Evolutionary conservation across 1,284 basidiomycete species (phyloP).

Genomic region (Boletus sp.): DNA sequence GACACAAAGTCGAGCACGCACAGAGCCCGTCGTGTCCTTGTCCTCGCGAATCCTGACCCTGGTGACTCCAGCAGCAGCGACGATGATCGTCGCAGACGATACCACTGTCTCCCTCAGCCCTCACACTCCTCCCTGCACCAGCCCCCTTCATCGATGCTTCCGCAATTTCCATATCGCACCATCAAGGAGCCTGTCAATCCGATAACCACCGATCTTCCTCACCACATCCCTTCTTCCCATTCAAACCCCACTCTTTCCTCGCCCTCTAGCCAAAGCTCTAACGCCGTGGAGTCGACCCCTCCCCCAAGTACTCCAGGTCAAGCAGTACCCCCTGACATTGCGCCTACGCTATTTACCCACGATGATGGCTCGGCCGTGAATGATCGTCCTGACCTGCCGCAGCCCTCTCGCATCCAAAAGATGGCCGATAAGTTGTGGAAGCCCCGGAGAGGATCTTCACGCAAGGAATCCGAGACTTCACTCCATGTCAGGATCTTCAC

Average conservation of each 20-base stretch:
- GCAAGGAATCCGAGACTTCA: conserved; percentile 30
- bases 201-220: conserved; percentile 39
- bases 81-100: conserved; percentile 30
- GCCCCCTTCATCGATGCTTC: conserved; percentile 19
- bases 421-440: conserved; percentile 27
- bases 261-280: conserved; percentile 62
- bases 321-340: conserved; percentile 39
- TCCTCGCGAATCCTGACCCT: conserved; percentile 59
- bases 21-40: conserved; percentile 39
- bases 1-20: conserved; percentile 37
- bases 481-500: conserved; percentile 22
- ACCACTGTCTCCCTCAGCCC: conserved; percentile 25
- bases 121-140: conserved; percentile 25
- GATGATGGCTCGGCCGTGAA: conserved; percentile 33
- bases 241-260: conserved; percentile 54
- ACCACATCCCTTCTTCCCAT: conserved; percentile 36
- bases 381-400: conserved; percentile 31
- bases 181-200: conserved; percentile 25
- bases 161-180: conserved; percentile 29
- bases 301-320: conserved; percentile 63
- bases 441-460: conserved; percentile 27
- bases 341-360: conserved; percentile 38
- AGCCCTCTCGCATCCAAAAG: conserved; percentile 30
- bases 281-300: conserved; percentile 54
- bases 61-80: conserved; percentile 47